A percentile compares a stretch with the other conserved stretches of the same genome.
Evolutionary conservation across 106 monocot genomes (phyloP).

Genomic region (Dioscorea zingiberensis): DNA sequence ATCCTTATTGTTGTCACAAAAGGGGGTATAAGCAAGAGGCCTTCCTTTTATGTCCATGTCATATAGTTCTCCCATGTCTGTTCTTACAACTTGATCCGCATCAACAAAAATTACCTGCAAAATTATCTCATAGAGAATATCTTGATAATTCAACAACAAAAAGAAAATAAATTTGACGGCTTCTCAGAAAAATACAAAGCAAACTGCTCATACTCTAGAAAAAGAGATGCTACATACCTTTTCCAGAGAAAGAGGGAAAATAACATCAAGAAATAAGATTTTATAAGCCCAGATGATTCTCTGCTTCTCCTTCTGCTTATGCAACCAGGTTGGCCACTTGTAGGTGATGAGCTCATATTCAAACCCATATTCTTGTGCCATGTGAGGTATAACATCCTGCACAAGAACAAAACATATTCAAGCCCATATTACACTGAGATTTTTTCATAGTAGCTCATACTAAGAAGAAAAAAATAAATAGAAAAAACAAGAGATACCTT

Average conservation of each 20-base stretch:
- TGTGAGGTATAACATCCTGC: slow-evolving; percentile 94
- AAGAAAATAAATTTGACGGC: too few species aligned
- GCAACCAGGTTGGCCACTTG: slow-evolving; percentile 99
- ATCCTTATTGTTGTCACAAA: slow-evolving; percentile 98
- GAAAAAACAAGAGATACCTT: slow-evolving; percentile 40
- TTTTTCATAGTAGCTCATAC: too few species aligned
- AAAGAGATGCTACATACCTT: slow-evolving; percentile 36
- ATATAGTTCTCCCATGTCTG: slow-evolving; percentile 97
- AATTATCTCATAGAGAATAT: too few species aligned
- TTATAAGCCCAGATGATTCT: slow-evolving; percentile 99
- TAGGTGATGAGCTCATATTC: slow-evolving; percentile 97
- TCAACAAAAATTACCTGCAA: slow-evolving; percentile 97
- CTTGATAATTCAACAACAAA: too few species aligned
- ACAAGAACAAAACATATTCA: slow-evolving; percentile 2
- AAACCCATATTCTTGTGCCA: slow-evolving; percentile 93
- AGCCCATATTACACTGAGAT: too few species aligned
- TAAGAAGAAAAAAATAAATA: too few species aligned
- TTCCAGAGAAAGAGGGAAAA: slow-evolving; percentile 87
- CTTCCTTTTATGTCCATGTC: slow-evolving; percentile 96
- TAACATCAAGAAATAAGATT: slow-evolving; percentile 97
- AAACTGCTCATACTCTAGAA: too few species aligned
- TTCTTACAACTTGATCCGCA: slow-evolving; percentile 94
- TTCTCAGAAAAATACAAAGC: too few species aligned
- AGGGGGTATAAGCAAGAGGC: slow-evolving; percentile 96
- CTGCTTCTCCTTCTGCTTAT: slow-evolving; percentile 98